Evolutionary conservation across 495 filamentous ascomycete genomes (phyloP).

Genomic region (Xylaria scruposa): DNA sequence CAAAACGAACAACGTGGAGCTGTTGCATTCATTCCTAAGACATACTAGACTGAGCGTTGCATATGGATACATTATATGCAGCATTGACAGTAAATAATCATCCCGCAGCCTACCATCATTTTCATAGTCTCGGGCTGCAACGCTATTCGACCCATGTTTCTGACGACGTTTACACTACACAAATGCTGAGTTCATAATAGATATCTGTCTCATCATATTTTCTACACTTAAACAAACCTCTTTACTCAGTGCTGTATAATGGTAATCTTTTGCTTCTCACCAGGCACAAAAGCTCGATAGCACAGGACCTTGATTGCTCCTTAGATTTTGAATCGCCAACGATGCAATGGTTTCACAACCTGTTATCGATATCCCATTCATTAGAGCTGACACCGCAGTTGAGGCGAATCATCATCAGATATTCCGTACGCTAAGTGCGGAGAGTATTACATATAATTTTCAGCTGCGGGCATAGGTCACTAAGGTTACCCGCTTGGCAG

Average conservation of each 20-base stretch:
- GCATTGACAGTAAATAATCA: background rate
- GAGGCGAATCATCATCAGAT: background rate
- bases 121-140: background rate
- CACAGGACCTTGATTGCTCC: background rate
- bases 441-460: background rate
- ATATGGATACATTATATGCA: constrained; percentile 5
- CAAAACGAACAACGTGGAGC: background rate
- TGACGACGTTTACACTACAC: background rate
- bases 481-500: background rate
- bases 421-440: background rate
- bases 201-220: background rate
- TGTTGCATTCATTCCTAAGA: background rate
- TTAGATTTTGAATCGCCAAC: background rate
- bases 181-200: background rate
- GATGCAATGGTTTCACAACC: background rate
- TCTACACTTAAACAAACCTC: background rate
- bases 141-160: background rate
- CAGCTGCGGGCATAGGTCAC: background rate
- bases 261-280: background rate
- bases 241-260: background rate
- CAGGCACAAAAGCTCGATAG: background rate
- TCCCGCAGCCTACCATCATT: background rate
- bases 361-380: background rate
- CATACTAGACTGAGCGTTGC: background rate
- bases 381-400: background rate